Conservation (phyloP, 2,329 filamentous ascomycete species). For the Hymenoscyphus scutula region DNA sequence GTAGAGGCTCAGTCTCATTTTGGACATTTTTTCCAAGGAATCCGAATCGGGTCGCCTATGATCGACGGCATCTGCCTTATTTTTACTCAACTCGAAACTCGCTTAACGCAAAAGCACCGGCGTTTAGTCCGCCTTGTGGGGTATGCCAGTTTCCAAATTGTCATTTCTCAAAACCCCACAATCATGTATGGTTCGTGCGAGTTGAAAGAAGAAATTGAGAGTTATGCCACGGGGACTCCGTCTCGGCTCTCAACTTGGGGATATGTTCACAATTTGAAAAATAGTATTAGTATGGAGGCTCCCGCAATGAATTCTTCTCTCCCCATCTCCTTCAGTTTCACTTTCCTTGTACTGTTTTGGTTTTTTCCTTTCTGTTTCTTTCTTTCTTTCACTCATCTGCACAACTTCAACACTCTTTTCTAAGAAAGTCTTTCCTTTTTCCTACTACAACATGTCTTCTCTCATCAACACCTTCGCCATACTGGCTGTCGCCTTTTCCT, state of each 20-base stretch:
- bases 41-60: background rate
- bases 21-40: background rate
- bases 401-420: background rate
- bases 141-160: background rate
- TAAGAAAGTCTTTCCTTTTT: background rate
- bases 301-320: background rate
- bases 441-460: background rate
- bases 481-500: background rate
- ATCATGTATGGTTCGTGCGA: background rate
- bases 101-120: background rate
- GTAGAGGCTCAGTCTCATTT: background rate
- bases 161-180: background rate
- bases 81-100: background rate
- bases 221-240: background rate
- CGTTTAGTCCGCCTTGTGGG: too few species aligned
- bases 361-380: background rate
- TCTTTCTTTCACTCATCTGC: background rate
- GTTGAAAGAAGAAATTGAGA: background rate
- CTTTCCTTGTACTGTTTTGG: background rate
- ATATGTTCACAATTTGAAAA: background rate
- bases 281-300: background rate
- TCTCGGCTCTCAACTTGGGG: background rate
- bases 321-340: background rate
- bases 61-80: background rate
- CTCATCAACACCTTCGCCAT: background rate